A percentile compares a stretch with the other conserved stretches of the same genome.
Conservation (phyloP, 345 rosid species). For the Hibiscus trionum region DNA sequence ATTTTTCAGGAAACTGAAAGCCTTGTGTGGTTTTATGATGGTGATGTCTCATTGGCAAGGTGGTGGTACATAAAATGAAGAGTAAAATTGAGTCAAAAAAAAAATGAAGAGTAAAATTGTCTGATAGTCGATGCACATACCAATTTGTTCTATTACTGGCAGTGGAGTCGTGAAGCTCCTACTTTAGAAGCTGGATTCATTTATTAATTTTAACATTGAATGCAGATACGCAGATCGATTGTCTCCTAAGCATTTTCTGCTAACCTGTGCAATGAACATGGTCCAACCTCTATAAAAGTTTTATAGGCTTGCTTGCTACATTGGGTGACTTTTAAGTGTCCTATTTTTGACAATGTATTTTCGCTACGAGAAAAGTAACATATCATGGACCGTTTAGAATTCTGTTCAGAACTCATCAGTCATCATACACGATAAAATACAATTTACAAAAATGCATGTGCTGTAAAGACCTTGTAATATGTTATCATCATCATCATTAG, state of each 20-base stretch:
- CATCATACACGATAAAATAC: neutral
- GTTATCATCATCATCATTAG: neutral
- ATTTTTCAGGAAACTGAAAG: neutral
- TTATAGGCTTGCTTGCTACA: neutral
- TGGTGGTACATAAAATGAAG: conserved; percentile 1
- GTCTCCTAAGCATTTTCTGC: neutral
- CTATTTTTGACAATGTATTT: neutral
- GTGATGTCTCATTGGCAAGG: neutral
- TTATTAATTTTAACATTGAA: neutral
- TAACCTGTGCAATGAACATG: neutral
- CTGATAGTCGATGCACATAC: neutral
- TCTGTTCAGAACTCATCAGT: neutral
- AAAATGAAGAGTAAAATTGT: neutral
- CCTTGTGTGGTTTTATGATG: neutral
- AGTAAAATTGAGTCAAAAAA: neutral
- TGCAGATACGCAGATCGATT: neutral
- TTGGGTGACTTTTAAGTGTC: neutral
- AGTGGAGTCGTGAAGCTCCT: neutral
- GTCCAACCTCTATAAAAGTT: neutral
- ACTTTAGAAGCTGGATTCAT: neutral
- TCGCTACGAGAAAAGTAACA: neutral
- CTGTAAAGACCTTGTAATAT: neutral
- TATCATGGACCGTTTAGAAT: neutral
- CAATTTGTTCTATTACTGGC: neutral
- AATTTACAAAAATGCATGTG: neutral